These are phyloP conservation scores for Fusarium succisae DNA, from an alignment of 2,329 filamentous ascomycete genomes.

Conservation along the genomic window DNA sequence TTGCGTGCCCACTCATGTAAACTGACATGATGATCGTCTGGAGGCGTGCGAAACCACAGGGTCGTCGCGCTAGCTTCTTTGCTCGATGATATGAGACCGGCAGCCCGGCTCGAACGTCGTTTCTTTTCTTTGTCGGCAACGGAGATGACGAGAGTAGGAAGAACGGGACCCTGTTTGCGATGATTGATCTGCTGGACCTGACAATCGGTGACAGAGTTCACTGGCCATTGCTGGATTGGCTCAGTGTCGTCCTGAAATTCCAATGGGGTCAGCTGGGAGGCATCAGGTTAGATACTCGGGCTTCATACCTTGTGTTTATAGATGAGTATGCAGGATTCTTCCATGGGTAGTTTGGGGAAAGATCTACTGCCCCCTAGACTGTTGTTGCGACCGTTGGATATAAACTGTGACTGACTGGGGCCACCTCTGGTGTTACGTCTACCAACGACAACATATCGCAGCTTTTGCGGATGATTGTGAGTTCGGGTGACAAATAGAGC, in stretches of 20 bases:
- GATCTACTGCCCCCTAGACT: conserved; percentile 50
- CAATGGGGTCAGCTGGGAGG: conserved; percentile 4
- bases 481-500: not conserved
- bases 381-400: conserved; percentile 51
- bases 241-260: conserved; percentile 60
- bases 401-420: conserved; percentile 51
- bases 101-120: conserved; percentile 70
- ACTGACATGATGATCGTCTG: conserved; percentile 60
- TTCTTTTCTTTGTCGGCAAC: conserved; percentile 70
- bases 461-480: conserved; percentile 49
- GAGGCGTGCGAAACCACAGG: conserved; percentile 65
- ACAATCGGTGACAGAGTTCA: conserved; percentile 64
- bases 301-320: conserved; percentile 64
- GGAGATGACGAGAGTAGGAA: conserved; percentile 68
- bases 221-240: conserved; percentile 62
- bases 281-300: not conserved
- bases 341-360: conserved; percentile 47
- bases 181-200: conserved; percentile 68
- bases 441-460: conserved; percentile 68
- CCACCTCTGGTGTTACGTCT: conserved; percentile 44
- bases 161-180: conserved; percentile 67
- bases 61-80: conserved; percentile 60
- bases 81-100: conserved; percentile 60
- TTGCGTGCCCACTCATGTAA: conserved; percentile 69
- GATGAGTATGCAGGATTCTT: conserved; percentile 61